Percentiles rank a stretch among this genome's conserved stretches.
These are phyloP conservation scores for Leccinum fibrillosum DNA, from an alignment of 768 basidiomycete species.

Conservation along the genomic window DNA sequence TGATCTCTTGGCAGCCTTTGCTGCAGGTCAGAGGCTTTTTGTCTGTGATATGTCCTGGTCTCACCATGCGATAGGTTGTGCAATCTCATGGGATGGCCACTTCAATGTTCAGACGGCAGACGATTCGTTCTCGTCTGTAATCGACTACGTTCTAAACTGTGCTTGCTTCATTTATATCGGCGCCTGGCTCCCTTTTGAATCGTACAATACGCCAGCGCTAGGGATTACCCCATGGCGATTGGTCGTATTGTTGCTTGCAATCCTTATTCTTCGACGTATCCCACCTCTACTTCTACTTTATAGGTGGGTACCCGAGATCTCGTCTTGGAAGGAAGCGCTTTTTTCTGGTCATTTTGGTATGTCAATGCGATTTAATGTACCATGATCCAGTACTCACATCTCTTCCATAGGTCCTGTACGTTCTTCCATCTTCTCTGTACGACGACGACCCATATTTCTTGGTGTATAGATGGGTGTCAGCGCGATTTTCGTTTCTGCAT, in stretches of 20 bases:
- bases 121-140: constrained; percentile 84
- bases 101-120: constrained; percentile 80
- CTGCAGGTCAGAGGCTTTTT: constrained; percentile 50
- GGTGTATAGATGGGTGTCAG: constrained; percentile 80
- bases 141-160: constrained; percentile 84
- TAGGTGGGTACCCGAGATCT: constrained; percentile 83
- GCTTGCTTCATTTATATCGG: constrained; percentile 83
- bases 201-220: constrained; percentile 53
- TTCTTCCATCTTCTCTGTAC: constrained; percentile 2
- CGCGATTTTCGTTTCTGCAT: constrained; percentile 81
- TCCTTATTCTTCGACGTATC: constrained; percentile 76
- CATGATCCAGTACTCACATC: background rate
- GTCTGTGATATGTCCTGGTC: background rate
- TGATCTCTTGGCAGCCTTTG: constrained; percentile 87
- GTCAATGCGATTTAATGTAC: constrained; percentile 7
- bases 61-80: constrained; percentile 54
- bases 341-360: constrained; percentile 91
- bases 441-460: background rate
- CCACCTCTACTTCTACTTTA: constrained; percentile 77
- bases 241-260: constrained; percentile 58
- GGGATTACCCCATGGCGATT: constrained; percentile 72
- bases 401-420: constrained; percentile 49
- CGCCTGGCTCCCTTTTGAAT: constrained; percentile 75
- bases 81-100: constrained; percentile 90
- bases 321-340: constrained; percentile 78